These are phyloP conservation scores for Phytomonas francai DNA, from an alignment of 208 protist genomes.

Conservation along the genomic window DNA sequence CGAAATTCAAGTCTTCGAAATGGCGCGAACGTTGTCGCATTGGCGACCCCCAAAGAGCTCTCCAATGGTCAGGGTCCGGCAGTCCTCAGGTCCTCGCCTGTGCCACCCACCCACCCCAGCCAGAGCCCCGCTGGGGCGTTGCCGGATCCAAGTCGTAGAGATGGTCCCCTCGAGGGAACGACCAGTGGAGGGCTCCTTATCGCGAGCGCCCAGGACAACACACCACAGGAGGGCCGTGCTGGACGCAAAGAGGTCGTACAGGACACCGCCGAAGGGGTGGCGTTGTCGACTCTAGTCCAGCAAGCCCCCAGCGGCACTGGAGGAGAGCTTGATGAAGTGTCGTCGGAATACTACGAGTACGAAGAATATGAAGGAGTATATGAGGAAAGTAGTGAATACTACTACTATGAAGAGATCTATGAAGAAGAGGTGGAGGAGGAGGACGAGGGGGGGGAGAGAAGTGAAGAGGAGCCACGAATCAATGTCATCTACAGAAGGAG, in stretches of 20 bases:
- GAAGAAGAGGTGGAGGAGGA: conserved; percentile 49
- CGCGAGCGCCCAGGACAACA: neutral
- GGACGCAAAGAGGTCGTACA: too few species aligned
- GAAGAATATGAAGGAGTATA: conserved; percentile 14
- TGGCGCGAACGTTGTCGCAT: neutral
- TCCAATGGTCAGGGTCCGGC: neutral
- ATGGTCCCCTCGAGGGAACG: too few species aligned
- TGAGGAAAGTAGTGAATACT: conserved; percentile 15
- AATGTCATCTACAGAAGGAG: conserved; percentile 51
- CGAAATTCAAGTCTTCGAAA: neutral
- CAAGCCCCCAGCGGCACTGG: too few species aligned
- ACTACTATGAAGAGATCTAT: conserved; percentile 8
- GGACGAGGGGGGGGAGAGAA: conserved; percentile 55
- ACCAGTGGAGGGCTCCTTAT: too few species aligned
- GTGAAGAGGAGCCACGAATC: conserved; percentile 70
- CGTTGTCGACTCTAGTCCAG: neutral
- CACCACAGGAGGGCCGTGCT: neutral
- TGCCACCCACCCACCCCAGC: neutral
- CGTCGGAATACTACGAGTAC: conserved; percentile 1
- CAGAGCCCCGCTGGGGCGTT: neutral
- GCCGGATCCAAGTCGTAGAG: too few species aligned
- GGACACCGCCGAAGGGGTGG: neutral
- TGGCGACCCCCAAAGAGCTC: neutral
- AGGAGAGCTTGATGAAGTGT: neutral
- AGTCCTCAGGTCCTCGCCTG: neutral